Base-by-base conservation (phyloP, 2,329 filamentous ascomycete species). In the Colletotrichum cordylinicola region DNA sequence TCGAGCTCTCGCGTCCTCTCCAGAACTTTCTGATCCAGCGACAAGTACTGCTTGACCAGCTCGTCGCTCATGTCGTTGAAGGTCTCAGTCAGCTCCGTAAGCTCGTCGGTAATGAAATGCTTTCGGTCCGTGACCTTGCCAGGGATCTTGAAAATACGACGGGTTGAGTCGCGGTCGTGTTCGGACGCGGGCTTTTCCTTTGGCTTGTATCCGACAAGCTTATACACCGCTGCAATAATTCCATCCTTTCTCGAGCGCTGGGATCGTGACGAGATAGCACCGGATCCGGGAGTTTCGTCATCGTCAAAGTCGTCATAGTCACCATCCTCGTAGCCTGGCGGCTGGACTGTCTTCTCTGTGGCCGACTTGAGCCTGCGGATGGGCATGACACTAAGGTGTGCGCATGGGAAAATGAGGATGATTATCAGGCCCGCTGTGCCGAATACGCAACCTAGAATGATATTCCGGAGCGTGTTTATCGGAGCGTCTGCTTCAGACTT, bases 41-140 rank as follows among this genome's bases (percentile, higher is more conserved):
- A 93, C 35, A 93, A 92, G 81, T 98, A 98, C 81, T 98, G 96
- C 85, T 95, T 94, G 80, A 95, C 90, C 60, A 98, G 86, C 84
- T 98, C 96, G 77, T 98, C 95, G 1, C 94, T 95, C 96, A 98
- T 98, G 80, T 96, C 94, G 81, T 98, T 98, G 86, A 98, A 98
- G 0, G 95, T 98, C 52, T 87, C 88, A 0, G 94, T 97, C 16
- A 98, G 88, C 82, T 98, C 96, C 0, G 95, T 98, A 35, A 94
- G 84, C 81, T 98, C 96, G 82, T 98, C 96, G 2, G 94, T 94
- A 68, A 98, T 88, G 48, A 93, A 88, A 80, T 96, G 94, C 77
- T 92, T 94, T 27, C 92, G 88, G 72, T 95, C 93, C 70, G 92
- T 92, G 12, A 98, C 96, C 82, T 95, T 95, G 16, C 91, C 92